Conservation (phyloP, 1,284 basidiomycete genomes). For the Pseudozyma tsukubaensis region DNA sequence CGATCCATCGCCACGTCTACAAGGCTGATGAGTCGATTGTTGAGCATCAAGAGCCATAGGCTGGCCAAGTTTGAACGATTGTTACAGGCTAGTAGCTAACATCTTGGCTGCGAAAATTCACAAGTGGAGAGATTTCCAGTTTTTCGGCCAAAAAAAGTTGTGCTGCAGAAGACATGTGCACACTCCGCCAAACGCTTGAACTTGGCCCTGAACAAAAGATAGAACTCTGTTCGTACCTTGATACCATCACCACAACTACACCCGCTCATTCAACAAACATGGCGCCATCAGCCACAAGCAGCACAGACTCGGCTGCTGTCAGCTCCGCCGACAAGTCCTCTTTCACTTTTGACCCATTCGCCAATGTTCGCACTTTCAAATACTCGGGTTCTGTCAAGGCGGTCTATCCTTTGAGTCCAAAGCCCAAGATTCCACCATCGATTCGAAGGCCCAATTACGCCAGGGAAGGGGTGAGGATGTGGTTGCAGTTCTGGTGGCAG, state of each 20-base stretch:
- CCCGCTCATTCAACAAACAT: slow-evolving; percentile 8
- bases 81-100: too few relatives aligned
- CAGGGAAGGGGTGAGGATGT: slow-evolving; percentile 64
- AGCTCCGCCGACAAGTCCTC: slow-evolving; percentile 5
- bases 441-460: slow-evolving; percentile 67
- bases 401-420: slow-evolving; percentile 63
- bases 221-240: not conserved
- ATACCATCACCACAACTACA: slow-evolving; percentile 3
- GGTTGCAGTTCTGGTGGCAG: slow-evolving; percentile 53
- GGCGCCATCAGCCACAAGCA: slow-evolving; percentile 28
- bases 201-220: not conserved
- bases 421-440: slow-evolving; percentile 59
- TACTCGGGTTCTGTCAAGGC: slow-evolving; percentile 62
- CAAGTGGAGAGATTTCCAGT: too few relatives aligned
- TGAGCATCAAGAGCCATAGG: too few relatives aligned
- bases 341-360: slow-evolving; percentile 62
- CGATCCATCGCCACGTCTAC: too few relatives aligned
- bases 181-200: too few relatives aligned
- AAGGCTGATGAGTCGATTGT: too few relatives aligned
- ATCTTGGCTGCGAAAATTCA: too few relatives aligned
- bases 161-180: too few relatives aligned
- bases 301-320: slow-evolving; percentile 7
- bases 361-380: slow-evolving; percentile 49
- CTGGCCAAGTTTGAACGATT: too few relatives aligned
- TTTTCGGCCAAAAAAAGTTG: too few relatives aligned